Conservation (phyloP, 2,329 filamentous ascomycete genomes). For the Hypoxylon sp. region DNA sequence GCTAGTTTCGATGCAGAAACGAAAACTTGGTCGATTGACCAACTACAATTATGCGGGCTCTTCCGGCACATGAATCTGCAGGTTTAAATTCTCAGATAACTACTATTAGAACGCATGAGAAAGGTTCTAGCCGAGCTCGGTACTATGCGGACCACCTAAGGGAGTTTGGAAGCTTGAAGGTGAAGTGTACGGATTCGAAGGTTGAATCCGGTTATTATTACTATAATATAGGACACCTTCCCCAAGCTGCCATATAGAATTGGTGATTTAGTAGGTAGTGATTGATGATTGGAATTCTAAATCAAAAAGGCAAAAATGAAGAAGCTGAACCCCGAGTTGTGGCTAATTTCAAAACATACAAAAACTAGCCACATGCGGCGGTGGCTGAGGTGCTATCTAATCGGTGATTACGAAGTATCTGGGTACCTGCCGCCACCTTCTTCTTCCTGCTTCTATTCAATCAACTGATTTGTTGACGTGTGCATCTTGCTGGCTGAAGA, state of each 20-base stretch:
- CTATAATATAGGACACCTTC: too few relatives aligned
- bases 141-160: background rate
- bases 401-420: too few relatives aligned
- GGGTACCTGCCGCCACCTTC: conserved; percentile 28
- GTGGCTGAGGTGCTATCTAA: background rate
- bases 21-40: conserved; percentile 1
- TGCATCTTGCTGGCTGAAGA: conserved; percentile 36
- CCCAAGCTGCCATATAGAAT: too few relatives aligned
- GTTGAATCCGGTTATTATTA: too few relatives aligned
- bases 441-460: conserved; percentile 18
- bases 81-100: too few relatives aligned
- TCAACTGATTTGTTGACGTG: conserved; percentile 31
- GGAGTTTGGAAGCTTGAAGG: background rate
- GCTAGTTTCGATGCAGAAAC: conserved; percentile 1
- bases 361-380: conserved; percentile 29
- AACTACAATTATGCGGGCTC: conserved; percentile 2
- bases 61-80: conserved; percentile 1
- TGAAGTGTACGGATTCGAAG: too few relatives aligned
- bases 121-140: conserved; percentile 25
- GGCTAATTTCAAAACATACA: too few relatives aligned
- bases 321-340: too few relatives aligned
- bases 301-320: too few relatives aligned
- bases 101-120: too few relatives aligned
- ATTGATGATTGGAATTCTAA: background rate
- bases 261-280: background rate